Evolutionary conservation across 78 protist species (phyloP).

Genomic region (Goniomonas avonlea): DNA sequence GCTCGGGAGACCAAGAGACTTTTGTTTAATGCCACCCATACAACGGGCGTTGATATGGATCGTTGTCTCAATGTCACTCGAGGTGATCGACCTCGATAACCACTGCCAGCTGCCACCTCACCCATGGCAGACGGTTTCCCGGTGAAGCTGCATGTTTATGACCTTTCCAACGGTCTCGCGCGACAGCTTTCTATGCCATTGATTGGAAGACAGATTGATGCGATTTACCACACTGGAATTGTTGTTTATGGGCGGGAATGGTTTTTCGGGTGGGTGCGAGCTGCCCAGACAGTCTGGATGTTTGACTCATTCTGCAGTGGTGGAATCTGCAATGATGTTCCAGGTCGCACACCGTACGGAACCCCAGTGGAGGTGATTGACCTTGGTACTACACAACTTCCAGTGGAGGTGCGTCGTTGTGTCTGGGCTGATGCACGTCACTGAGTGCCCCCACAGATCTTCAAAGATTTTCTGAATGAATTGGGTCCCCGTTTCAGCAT

Average conservation of each 20-base stretch:
- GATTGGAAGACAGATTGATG: slow-evolving; percentile 15
- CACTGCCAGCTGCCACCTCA: too few relatives aligned
- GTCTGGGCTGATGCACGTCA: background rate
- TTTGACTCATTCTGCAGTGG: too few relatives aligned
- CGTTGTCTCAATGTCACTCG: too few relatives aligned
- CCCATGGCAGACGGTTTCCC: too few relatives aligned
- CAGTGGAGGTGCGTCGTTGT: background rate
- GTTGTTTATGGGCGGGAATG: background rate
- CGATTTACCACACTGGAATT: slow-evolving; percentile 4
- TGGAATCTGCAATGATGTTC: background rate
- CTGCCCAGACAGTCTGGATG: too few relatives aligned
- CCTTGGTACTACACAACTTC: background rate
- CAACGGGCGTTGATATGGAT: too few relatives aligned
- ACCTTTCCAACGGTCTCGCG: background rate
- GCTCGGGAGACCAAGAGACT: too few relatives aligned
- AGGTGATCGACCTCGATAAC: too few relatives aligned
- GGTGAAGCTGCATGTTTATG: slow-evolving; percentile 13
- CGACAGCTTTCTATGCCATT: too few relatives aligned
- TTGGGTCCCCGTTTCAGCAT: background rate
- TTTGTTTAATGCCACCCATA: too few relatives aligned
- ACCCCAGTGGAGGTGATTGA: background rate
- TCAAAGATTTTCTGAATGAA: slow-evolving; percentile 5
- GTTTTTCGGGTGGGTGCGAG: too few relatives aligned
- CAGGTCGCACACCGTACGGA: slow-evolving; percentile 23
- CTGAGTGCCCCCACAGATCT: background rate